Evolutionary conservation across 345 rosid species (phyloP), one percentile per base, ranked within the genome.

Genomic region (Boechera divaricarpa): DNA sequence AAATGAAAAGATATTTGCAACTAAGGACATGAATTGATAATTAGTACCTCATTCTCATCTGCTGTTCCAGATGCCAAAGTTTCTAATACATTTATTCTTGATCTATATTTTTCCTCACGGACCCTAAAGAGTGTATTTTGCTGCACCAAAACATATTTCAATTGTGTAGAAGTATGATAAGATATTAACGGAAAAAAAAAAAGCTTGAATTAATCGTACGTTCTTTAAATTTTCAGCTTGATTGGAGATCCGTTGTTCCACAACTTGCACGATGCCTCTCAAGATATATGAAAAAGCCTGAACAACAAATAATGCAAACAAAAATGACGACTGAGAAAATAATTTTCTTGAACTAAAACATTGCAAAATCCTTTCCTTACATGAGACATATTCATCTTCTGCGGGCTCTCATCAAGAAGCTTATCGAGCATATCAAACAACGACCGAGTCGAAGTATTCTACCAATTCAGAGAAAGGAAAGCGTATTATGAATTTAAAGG

Each of bases 1-100:
- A 21, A 65, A 58, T 60, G 41, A 28, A 24, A 21, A 61, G 5
- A 15, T 10, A 9, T 38, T 3, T 42, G 16, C 42, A 38, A 51
- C 38, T 8, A 49, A 39, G 36, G 28, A 39, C 48, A 15, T 67
- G 29, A 65, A 26, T 33, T 41, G 45, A 72, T 67, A 13, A 13
- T 59, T 69, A 73, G 31, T 74, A 93, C 98, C 96, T 84, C 86
- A 60, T 85, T 83, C 77, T 91, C 98, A 76, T 86, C 90, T 58
- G 80, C 54, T 39, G 84, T 77, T 48, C 96, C 97, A 66, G 82
- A 79, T 58, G 79, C 87, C 61, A 91, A 82, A 62, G 92, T 85
- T 80, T 91, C 97, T 57, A 91, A 84, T 6, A 82, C 87, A 72
- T 79, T 86, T 51, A 87, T 79, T 80, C 82, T 88, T 61, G 90